Percentiles rank a stretch among this genome's conserved stretches.
These are phyloP conservation scores for Moesziomyces aphidis DNA, from an alignment of 1,284 basidiomycete species.

Conservation along the genomic window DNA sequence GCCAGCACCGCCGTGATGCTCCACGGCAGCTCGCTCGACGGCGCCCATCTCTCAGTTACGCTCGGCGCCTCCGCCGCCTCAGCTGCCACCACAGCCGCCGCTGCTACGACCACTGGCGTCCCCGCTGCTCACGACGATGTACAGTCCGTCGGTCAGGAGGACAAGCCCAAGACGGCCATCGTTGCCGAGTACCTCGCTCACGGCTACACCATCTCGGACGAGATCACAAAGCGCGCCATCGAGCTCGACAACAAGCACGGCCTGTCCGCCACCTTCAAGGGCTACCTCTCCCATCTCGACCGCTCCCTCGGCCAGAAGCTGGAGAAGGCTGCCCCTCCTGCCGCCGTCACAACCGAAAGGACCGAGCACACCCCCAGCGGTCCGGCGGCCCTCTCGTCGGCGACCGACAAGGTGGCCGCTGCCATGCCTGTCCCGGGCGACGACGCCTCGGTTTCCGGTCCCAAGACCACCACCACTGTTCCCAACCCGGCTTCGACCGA, in stretches of 20 bases:
- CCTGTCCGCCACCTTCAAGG: slow-evolving; percentile 51
- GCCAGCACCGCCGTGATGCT: slow-evolving; percentile 60
- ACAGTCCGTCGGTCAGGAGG: slow-evolving; percentile 54
- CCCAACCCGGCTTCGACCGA: slow-evolving; percentile 23
- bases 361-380: slow-evolving; percentile 53
- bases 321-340: slow-evolving; percentile 32
- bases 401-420: slow-evolving; percentile 48
- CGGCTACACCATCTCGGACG: slow-evolving; percentile 60
- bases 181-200: slow-evolving; percentile 60
- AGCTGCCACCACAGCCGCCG: slow-evolving; percentile 12
- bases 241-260: slow-evolving; percentile 62
- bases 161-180: slow-evolving; percentile 61
- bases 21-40: slow-evolving; percentile 57
- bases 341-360: slow-evolving; percentile 28
- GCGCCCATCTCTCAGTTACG: slow-evolving; percentile 45
- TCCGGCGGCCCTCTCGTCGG: slow-evolving; percentile 38
- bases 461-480: slow-evolving; percentile 53
- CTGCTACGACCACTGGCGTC: slow-evolving; percentile 7
- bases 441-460: slow-evolving; percentile 28
- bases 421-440: slow-evolving; percentile 48
- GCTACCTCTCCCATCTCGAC: slow-evolving; percentile 56
- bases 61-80: slow-evolving; percentile 15
- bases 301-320: slow-evolving; percentile 52
- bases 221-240: slow-evolving; percentile 60
- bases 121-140: slow-evolving; percentile 17